Conservation (phyloP, 2,329 filamentous ascomycete species). For the Arthrobotrys entomopaga region DNA sequence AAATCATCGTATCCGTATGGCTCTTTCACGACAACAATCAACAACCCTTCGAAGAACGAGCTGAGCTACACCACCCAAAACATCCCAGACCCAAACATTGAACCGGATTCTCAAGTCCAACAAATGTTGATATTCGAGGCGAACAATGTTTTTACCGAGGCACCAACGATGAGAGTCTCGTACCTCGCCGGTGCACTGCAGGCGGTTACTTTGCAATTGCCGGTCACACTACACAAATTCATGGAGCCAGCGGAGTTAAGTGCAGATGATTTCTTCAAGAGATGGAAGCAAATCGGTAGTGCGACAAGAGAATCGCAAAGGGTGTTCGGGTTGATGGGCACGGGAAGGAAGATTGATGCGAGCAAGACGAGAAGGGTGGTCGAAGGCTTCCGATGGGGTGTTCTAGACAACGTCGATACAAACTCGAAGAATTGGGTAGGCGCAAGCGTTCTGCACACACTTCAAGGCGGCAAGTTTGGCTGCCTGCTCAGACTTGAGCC, state of each 20-base stretch:
- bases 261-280: constrained; percentile 96
- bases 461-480: constrained; percentile 87
- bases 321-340: constrained; percentile 76
- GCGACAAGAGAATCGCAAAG: constrained; percentile 85
- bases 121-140: constrained; percentile 96
- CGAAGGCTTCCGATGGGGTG: constrained; percentile 87
- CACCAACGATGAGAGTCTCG: constrained; percentile 90
- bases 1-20: constrained; percentile 85
- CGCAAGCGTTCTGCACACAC: constrained; percentile 84
- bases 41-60: constrained; percentile 74
- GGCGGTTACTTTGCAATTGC: constrained; percentile 88
- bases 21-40: constrained; percentile 93
- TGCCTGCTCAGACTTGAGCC: constrained; percentile 93
- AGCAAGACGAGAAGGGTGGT: constrained; percentile 77
- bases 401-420: constrained; percentile 86
- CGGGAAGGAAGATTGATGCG: constrained; percentile 73
- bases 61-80: constrained; percentile 88
- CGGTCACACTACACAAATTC: constrained; percentile 90
- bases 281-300: constrained; percentile 98
- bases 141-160: constrained; percentile 79
- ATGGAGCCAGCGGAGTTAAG: constrained; percentile 90
- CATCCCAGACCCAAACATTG: constrained; percentile 83
- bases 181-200: constrained; percentile 95
- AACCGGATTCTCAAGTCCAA: constrained; percentile 80
- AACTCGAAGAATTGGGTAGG: constrained; percentile 95